Conservation (phyloP, 169 alveolate species). For the Plasmodium billcollinsi region DNA sequence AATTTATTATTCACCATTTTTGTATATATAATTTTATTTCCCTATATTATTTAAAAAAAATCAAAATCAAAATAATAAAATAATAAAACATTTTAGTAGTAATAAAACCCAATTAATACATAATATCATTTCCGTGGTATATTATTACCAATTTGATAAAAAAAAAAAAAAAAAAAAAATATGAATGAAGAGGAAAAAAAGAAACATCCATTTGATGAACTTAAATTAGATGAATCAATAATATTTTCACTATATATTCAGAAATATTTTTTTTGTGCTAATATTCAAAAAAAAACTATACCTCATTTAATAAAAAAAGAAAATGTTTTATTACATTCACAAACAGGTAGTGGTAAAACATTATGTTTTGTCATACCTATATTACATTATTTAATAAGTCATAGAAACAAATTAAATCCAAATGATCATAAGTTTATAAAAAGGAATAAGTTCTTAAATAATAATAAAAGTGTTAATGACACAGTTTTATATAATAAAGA, state of each 20-base stretch:
- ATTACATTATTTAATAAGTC: constrained; percentile 87
- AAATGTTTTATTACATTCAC: constrained; percentile 94
- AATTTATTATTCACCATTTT: no score
- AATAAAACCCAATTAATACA: not conserved
- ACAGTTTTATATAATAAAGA: not conserved
- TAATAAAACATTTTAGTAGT: not conserved
- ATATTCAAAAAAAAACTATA: constrained; percentile 89
- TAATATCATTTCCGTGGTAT: no score
- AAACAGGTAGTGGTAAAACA: constrained; percentile 94
- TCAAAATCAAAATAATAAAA: not conserved
- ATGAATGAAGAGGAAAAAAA: constrained; percentile 22
- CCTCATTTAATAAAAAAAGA: constrained; percentile 89
- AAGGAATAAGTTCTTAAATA: not conserved
- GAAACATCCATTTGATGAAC: constrained; percentile 32
- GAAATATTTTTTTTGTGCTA: constrained; percentile 59
- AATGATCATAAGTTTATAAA: not conserved
- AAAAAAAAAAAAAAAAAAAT: constrained; percentile 1
- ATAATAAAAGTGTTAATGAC: not conserved
- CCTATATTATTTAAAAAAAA: not conserved
- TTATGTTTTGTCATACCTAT: constrained; percentile 92
- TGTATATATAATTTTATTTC: no score
- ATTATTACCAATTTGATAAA: not conserved
- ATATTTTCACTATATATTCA: constrained; percentile 51
- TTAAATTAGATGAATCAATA: constrained; percentile 38
- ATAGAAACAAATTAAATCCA: not conserved